Percentiles rank a stretch among this genome's conserved stretches.
Conservation (phyloP, 176 grass and related monocot species). For the Eremochloa ophiuroides region DNA sequence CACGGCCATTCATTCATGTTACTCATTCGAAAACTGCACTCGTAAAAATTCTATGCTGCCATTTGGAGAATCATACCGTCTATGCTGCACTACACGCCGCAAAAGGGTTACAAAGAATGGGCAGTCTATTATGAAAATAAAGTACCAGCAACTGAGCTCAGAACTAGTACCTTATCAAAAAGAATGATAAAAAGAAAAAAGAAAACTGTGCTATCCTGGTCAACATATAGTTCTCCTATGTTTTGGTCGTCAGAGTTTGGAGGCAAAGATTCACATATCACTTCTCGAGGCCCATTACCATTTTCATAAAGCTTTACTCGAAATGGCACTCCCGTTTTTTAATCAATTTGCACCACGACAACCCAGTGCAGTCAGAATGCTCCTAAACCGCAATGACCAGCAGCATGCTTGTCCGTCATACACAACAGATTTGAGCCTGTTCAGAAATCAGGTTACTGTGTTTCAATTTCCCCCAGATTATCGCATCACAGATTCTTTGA, state of each 20-base stretch:
- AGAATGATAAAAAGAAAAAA: not conserved
- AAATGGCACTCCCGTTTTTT: not conserved
- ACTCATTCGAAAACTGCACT: not conserved
- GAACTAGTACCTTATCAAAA: not conserved
- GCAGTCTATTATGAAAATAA: not conserved
- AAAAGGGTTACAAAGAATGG: not conserved
- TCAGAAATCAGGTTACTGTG: not conserved
- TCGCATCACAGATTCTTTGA: slow-evolving; percentile 87
- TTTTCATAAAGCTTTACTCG: not conserved
- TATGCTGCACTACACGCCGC: not conserved
- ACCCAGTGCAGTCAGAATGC: slow-evolving; percentile 6
- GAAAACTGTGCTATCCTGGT: slow-evolving; percentile 8
- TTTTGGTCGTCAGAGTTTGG: slow-evolving; percentile 5
- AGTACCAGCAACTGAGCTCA: not conserved
- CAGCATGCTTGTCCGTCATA: not conserved
- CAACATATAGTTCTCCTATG: slow-evolving; percentile 15
- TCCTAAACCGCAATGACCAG: slow-evolving; percentile 32
- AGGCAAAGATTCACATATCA: not conserved
- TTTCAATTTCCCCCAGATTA: slow-evolving; percentile 8
- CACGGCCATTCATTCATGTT: not conserved
- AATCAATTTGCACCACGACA: slow-evolving; percentile 7
- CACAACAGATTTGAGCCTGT: not conserved
- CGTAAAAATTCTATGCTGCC: not conserved
- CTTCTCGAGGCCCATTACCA: not conserved
- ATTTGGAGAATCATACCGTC: not conserved